Evolutionary conservation across 768 basidiomycete species (phyloP).

Genomic region (Boletus rubescentipes): DNA sequence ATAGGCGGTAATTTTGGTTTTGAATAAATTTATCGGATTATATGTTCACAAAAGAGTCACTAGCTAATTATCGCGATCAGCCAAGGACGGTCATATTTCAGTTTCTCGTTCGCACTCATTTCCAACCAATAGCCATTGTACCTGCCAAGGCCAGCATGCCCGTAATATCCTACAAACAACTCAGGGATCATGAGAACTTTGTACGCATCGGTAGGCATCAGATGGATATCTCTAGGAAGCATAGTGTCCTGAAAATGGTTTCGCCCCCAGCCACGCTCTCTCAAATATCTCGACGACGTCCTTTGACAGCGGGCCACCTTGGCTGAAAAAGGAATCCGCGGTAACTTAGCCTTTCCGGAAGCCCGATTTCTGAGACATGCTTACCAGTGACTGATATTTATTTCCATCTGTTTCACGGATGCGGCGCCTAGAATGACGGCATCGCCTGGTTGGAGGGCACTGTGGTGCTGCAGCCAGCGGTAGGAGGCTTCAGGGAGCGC

Average conservation of each 20-base stretch:
- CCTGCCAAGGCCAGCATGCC: too few relatives aligned
- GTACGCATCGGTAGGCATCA: too few relatives aligned
- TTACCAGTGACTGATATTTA: conserved; percentile 10
- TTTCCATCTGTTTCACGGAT: conserved; percentile 36
- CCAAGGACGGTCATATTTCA: too few relatives aligned
- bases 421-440: conserved; percentile 40
- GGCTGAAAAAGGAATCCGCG: conserved; percentile 15
- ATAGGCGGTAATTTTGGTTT: too few relatives aligned
- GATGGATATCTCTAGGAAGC: not conserved
- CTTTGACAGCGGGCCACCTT: conserved; percentile 16
- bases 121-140: too few relatives aligned
- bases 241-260: conserved; percentile 9
- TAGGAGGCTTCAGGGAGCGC: conserved; percentile 9
- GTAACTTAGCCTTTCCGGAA: not conserved
- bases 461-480: conserved; percentile 21
- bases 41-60: too few relatives aligned
- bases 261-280: conserved; percentile 8
- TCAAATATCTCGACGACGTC: conserved; percentile 11
- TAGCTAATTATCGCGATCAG: too few relatives aligned
- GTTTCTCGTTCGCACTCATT: too few relatives aligned
- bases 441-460: conserved; percentile 20
- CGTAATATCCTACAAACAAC: not conserved
- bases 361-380: conserved; percentile 4
- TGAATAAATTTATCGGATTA: too few relatives aligned
- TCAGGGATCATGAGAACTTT: not conserved